Percentiles rank a stretch among this genome's conserved stretches.
Evolutionary conservation across 768 basidiomycete genomes (phyloP).

Genomic region (Hirschioporus abietinus): DNA sequence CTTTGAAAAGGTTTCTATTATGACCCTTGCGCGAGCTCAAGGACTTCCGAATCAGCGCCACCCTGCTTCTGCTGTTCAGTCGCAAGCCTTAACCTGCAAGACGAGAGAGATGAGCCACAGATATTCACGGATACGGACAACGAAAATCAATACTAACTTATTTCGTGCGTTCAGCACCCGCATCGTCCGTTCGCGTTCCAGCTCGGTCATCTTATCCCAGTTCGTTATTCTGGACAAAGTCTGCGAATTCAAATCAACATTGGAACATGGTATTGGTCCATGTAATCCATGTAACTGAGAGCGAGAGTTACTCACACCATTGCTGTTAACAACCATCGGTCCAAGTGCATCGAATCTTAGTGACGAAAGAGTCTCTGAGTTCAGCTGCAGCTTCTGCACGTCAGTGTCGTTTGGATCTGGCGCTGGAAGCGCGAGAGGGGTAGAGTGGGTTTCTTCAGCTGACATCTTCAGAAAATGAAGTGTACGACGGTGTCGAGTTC

Average conservation of each 20-base stretch:
- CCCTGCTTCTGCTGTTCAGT: not conserved
- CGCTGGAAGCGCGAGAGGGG: not conserved
- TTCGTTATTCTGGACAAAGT: constrained; percentile 63
- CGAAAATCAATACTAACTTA: constrained; percentile 27
- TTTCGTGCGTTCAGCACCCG: constrained; percentile 50
- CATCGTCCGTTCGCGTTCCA: constrained; percentile 52
- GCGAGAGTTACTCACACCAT: constrained; percentile 44
- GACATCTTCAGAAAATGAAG: not conserved
- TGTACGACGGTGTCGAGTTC: not conserved
- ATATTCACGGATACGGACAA: not conserved
- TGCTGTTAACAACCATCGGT: constrained; percentile 63
- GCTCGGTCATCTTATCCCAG: constrained; percentile 52
- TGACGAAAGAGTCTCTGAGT: constrained; percentile 8
- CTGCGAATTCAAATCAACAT: constrained; percentile 27
- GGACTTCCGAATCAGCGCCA: not conserved
- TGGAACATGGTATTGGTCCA: not conserved
- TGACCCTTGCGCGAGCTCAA: not conserved
- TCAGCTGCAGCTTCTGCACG: not conserved
- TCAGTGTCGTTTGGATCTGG: not conserved
- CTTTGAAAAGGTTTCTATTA: not conserved
- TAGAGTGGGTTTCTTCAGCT: not conserved
- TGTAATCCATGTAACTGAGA: not conserved
- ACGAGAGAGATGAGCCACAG: not conserved
- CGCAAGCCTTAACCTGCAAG: not conserved
- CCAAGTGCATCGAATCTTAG: constrained; percentile 56